Percentiles rank a stretch among this genome's conserved stretches.
Conservation (phyloP, 768 basidiomycete species). For the Mycena sanguinolenta region DNA sequence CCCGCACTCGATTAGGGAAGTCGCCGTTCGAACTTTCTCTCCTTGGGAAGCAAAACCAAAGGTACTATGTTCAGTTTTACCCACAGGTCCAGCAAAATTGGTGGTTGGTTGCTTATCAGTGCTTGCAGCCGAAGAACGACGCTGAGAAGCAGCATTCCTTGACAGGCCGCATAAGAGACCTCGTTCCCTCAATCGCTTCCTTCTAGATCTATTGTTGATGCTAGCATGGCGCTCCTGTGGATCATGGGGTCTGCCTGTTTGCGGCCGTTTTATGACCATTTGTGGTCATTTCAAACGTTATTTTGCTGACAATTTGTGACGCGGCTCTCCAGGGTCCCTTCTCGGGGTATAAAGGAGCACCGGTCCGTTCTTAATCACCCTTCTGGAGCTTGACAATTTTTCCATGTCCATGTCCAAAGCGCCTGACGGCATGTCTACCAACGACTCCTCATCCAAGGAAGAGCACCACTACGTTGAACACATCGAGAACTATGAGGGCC, state of each 20-base stretch:
- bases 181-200: background rate
- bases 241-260: conserved; percentile 8
- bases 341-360: conserved; percentile 23
- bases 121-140: background rate
- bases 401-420: conserved; percentile 28
- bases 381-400: background rate
- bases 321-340: conserved; percentile 3
- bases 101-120: background rate
- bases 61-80: too few relatives aligned
- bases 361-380: background rate
- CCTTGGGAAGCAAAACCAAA: background rate
- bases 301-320: conserved; percentile 19
- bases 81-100: background rate
- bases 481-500: conserved; percentile 44
- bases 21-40: background rate
- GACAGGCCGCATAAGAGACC: background rate
- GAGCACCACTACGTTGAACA: conserved; percentile 14
- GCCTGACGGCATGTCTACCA: conserved; percentile 20
- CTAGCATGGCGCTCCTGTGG: background rate
- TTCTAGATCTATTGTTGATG: conserved; percentile 6
- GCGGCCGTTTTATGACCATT: conserved; percentile 1
- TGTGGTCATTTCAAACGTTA: conserved; percentile 7
- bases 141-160: background rate
- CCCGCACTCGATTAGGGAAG: conserved; percentile 23
- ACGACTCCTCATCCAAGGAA: conserved; percentile 24